Evolutionary conservation across 495 filamentous ascomycete genomes (phyloP).

Genomic region (Lepraria neglecta): DNA sequence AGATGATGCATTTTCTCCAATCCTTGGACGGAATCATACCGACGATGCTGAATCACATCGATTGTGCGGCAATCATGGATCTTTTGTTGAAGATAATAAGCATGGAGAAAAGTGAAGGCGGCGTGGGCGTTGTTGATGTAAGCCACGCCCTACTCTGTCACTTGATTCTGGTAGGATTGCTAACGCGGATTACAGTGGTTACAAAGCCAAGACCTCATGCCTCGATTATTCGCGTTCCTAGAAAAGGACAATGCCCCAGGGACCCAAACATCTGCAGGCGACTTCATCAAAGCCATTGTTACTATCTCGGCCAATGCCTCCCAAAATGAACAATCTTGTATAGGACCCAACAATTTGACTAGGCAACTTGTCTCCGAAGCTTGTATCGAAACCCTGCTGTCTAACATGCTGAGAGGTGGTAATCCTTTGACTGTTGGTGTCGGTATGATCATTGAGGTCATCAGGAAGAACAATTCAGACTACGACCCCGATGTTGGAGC

Average conservation of each 20-base stretch:
- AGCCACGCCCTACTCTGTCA: conserved; percentile 30
- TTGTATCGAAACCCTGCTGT: conserved; percentile 75
- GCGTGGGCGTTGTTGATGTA: conserved; percentile 92
- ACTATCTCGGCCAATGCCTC: conserved; percentile 98
- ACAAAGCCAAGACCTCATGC: conserved; percentile 84
- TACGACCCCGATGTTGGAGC: conserved; percentile 87
- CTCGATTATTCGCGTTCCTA: conserved; percentile 78
- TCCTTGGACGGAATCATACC: conserved; percentile 72
- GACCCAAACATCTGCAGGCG: conserved; percentile 92
- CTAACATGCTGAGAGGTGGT: conserved; percentile 87
- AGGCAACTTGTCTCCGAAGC: conserved; percentile 86
- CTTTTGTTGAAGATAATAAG: conserved; percentile 95
- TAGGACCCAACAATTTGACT: conserved; percentile 94
- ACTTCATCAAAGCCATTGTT: conserved; percentile 98
- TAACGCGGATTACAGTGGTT: conserved; percentile 62
- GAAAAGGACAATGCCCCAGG: conserved; percentile 73
- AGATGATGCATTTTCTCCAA: conserved; percentile 87
- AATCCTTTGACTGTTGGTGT: conserved; percentile 95
- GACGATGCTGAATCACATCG: conserved; percentile 86
- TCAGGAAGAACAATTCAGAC: conserved; percentile 98
- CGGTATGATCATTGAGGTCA: conserved; percentile 96
- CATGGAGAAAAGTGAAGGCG: conserved; percentile 85
- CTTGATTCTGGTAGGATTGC: conserved; percentile 17
- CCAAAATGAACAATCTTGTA: conserved; percentile 94
- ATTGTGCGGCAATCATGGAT: conserved; percentile 99